Conservation (phyloP, 495 filamentous ascomycete genomes). For the Talaromyces adpressus region DNA sequence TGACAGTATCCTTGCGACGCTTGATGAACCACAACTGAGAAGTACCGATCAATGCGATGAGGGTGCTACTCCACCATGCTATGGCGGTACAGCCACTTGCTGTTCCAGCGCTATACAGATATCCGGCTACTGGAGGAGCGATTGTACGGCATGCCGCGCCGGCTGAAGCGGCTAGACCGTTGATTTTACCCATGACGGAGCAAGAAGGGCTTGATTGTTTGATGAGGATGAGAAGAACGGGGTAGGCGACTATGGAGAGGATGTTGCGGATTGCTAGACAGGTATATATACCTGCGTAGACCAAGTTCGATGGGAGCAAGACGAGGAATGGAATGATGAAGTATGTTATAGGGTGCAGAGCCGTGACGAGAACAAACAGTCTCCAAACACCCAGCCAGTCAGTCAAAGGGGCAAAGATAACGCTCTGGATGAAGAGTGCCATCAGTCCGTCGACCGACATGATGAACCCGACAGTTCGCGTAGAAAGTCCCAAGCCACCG, state of each 20-base stretch:
- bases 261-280: constrained; percentile 66
- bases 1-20: constrained; percentile 37
- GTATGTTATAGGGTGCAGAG: constrained; percentile 71
- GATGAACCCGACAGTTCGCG: constrained; percentile 66
- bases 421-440: constrained; percentile 69
- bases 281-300: constrained; percentile 67
- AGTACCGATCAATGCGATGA: constrained; percentile 63
- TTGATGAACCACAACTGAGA: constrained; percentile 62
- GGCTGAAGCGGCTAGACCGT: constrained; percentile 72
- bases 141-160: constrained; percentile 71
- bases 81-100: constrained; percentile 63
- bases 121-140: constrained; percentile 68
- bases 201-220: constrained; percentile 72
- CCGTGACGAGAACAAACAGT: constrained; percentile 64
- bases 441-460: constrained; percentile 76
- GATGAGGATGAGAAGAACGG: constrained; percentile 72
- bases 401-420: constrained; percentile 66
- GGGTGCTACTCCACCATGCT: constrained; percentile 68
- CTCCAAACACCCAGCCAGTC: constrained; percentile 66
- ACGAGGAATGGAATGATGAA: constrained; percentile 65
- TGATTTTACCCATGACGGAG: constrained; percentile 66
- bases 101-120: constrained; percentile 62
- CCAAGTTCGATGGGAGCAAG: constrained; percentile 47
- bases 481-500: constrained; percentile 68
- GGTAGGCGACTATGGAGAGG: constrained; percentile 70